Evolutionary conservation across 495 filamentous ascomycete species (phyloP), one percentile per base, ranked within the genome.

Genomic region (Penicillium fimorum): DNA sequence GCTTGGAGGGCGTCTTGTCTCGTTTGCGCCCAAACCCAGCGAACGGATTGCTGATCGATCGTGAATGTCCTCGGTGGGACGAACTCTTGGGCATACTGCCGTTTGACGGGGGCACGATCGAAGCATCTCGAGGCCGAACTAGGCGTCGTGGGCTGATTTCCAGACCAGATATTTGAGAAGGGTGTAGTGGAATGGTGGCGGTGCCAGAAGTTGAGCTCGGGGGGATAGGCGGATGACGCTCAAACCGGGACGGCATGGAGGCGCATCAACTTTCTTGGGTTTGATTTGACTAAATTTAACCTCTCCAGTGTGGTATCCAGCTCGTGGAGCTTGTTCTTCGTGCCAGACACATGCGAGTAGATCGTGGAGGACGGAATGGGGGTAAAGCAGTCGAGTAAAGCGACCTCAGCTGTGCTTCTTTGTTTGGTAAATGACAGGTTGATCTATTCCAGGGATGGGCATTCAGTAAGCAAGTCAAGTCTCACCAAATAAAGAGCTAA

Each of bases 1-100:
- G 49, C 47, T 71, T 74, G 24, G 59, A 51, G 11, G 60, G 45
- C 15, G 54, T 45, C 57, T 64, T 71, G n/a, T 74, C 72, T n/a
- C 74, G 62, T 60, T 81, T 84, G 70, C 81, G 86, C 51, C 75
- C 67, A 55, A 60, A 57, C 7, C 69, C 74, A 15, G 81, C 76
- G 61, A 90, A 88, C 6, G 87, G 86, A 58, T 92, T 86, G 69
- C 89, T 92, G 76, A 87, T 81, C 42, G 88, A 90, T 48, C 88
- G 87, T 15, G 76, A 71, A 70, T 92, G 88, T 45, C 76, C 65
- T 54, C 70, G 74, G 45, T 62, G 65, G 53, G 58, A 61, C 46
- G 68, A 60, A 55, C 52, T 60, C 4, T 60, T 59, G 25, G 68
- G 59, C 33, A 57, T 13, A 33, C 49, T 59, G 17, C 49, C 60